phyloP scores from a whole-genome alignment of 2,329 filamentous ascomycete species.

The Stromatinia cepivora region DNA sequence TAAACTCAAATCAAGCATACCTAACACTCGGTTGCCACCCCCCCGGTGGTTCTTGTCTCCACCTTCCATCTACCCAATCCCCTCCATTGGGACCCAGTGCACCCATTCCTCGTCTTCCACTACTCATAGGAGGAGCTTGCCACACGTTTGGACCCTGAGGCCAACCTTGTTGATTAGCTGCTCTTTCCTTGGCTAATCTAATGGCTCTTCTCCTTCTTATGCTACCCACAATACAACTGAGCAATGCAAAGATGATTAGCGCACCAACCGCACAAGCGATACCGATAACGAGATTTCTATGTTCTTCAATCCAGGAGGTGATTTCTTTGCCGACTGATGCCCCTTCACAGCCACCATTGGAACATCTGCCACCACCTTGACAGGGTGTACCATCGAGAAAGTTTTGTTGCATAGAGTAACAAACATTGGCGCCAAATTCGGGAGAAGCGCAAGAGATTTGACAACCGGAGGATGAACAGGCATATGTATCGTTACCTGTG shows the following conservation, averaged over 20 bases:
- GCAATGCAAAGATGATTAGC: slow-evolving; percentile 67
- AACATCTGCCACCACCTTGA: slow-evolving; percentile 74
- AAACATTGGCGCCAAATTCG: slow-evolving; percentile 63
- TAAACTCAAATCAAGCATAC: slow-evolving; percentile 22
- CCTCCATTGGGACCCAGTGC: background rate
- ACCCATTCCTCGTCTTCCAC: background rate
- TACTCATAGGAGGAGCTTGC: slow-evolving; percentile 1
- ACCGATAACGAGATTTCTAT: slow-evolving; percentile 82
- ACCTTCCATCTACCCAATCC: slow-evolving; percentile 17
- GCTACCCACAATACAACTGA: slow-evolving; percentile 64
- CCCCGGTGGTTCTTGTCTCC: slow-evolving; percentile 12
- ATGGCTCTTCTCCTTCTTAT: slow-evolving; percentile 42
- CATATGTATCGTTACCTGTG: slow-evolving; percentile 72
- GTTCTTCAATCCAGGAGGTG: slow-evolving; percentile 69
- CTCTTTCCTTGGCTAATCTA: slow-evolving; percentile 12
- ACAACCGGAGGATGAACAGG: slow-evolving; percentile 75
- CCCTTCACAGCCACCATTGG: slow-evolving; percentile 75
- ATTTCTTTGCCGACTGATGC: slow-evolving; percentile 69
- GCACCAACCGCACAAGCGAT: slow-evolving; percentile 70
- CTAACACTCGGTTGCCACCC: slow-evolving; percentile 22
- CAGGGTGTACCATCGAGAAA: slow-evolving; percentile 92
- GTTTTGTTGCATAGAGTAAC: slow-evolving; percentile 80
- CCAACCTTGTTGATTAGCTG: slow-evolving; percentile 23
- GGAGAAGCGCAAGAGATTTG: slow-evolving; percentile 72
- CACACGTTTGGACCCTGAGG: slow-evolving; percentile 25